Evolutionary conservation across 805 yeast genomes (phyloP).

Genomic region (Starmerella vitae): DNA sequence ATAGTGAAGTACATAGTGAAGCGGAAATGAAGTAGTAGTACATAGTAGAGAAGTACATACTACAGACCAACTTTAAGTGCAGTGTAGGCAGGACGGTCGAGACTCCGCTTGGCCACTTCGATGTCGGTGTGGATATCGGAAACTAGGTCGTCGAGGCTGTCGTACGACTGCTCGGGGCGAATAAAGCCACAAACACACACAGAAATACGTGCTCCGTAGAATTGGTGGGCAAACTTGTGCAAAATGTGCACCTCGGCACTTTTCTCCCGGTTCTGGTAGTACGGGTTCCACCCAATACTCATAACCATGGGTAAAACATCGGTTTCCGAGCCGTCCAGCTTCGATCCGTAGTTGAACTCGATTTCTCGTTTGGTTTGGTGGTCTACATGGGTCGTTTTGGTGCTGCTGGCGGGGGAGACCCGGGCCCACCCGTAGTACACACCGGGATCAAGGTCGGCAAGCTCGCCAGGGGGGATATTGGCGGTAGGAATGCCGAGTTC

Average conservation of each 20-base stretch:
- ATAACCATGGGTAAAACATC: slow-evolving; percentile 72
- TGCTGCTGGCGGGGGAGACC: slow-evolving; percentile 21
- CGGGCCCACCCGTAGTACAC: slow-evolving; percentile 77
- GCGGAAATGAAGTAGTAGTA: no score
- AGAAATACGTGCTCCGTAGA: slow-evolving; percentile 69
- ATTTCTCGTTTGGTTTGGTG: slow-evolving; percentile 29
- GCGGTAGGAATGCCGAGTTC: slow-evolving; percentile 96
- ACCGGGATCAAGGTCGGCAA: slow-evolving; percentile 47
- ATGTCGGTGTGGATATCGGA: slow-evolving; percentile 75
- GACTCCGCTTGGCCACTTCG: slow-evolving; percentile 42
- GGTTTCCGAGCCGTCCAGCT: slow-evolving; percentile 30
- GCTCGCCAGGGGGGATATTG: slow-evolving; percentile 51
- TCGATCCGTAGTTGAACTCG: slow-evolving; percentile 48
- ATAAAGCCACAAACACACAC: slow-evolving; percentile 74
- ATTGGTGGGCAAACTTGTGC: slow-evolving; percentile 50
- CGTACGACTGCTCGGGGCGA: slow-evolving; percentile 80
- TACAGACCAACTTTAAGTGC: slow-evolving; percentile 21
- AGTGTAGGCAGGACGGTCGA: slow-evolving; percentile 34
- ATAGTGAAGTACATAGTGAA: no score
- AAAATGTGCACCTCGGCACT: slow-evolving; percentile 77
- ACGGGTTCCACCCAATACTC: slow-evolving; percentile 95
- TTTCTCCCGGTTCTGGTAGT: slow-evolving; percentile 61
- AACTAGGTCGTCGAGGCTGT: slow-evolving; percentile 70
- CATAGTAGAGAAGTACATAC: no score
- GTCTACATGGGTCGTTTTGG: slow-evolving; percentile 10